Evolutionary conservation across 768 basidiomycete species (phyloP).

Genomic region (Cubamyces sp.): DNA sequence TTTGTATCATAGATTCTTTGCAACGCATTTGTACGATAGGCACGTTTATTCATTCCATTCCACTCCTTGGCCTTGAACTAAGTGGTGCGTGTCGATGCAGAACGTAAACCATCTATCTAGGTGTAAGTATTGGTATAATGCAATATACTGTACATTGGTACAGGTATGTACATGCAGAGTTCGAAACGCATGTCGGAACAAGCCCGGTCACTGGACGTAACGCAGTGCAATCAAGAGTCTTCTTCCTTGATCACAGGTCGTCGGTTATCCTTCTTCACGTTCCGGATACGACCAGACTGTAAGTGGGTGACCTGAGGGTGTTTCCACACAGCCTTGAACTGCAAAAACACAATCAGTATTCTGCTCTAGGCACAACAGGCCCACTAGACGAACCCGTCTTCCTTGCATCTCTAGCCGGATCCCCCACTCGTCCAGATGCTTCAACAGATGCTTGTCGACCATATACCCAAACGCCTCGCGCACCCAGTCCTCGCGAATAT

Average conservation of each 20-base stretch:
- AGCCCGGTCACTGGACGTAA: not conserved
- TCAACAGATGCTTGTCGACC: slow-evolving; percentile 29
- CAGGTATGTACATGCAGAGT: too few relatives aligned
- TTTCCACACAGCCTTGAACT: slow-evolving; percentile 2
- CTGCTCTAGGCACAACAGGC: not conserved
- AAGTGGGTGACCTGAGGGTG: not conserved
- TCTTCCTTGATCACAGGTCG: slow-evolving; percentile 12
- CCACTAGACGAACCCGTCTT: slow-evolving; percentile 2
- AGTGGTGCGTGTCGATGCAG: too few relatives aligned
- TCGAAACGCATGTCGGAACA: too few relatives aligned
- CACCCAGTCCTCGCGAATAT: slow-evolving; percentile 16
- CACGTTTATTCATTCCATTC: slow-evolving; percentile 7
- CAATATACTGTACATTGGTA: too few relatives aligned
- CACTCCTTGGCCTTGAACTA: not conserved
- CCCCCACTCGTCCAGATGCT: slow-evolving; percentile 28
- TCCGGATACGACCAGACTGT: not conserved
- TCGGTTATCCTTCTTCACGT: slow-evolving; percentile 17
- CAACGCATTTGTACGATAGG: slow-evolving; percentile 21
- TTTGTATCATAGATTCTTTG: slow-evolving; percentile 17
- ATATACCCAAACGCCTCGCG: slow-evolving; percentile 24
- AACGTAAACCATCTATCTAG: too few relatives aligned
- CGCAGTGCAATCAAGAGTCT: not conserved
- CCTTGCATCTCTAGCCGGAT: slow-evolving; percentile 17
- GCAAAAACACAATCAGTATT: not conserved
- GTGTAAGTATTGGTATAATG: too few relatives aligned